phyloP scores from a whole-genome alignment of 2,329 filamentous ascomycete species.

The Berkeleyomyces rouxiae region DNA sequence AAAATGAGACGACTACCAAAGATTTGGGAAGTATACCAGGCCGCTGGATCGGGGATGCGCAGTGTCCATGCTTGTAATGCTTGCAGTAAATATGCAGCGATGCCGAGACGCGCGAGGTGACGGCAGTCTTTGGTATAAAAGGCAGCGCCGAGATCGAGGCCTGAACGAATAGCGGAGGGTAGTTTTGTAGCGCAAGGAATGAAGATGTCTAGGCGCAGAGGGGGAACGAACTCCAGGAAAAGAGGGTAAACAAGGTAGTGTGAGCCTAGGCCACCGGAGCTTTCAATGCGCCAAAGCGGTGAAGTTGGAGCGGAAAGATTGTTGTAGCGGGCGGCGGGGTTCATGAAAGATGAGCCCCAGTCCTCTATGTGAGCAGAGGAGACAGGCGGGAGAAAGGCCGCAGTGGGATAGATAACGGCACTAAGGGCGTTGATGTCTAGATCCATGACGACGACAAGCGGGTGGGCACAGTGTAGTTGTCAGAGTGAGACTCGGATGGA shows the following conservation, averaged over 20 bases:
- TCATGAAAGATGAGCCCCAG: constrained; percentile 36
- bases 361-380: background rate
- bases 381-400: constrained; percentile 25
- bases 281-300: constrained; percentile 42
- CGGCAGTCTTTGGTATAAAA: constrained; percentile 38
- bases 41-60: constrained; percentile 18
- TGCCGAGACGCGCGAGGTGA: constrained; percentile 32
- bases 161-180: constrained; percentile 25
- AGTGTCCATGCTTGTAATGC: constrained; percentile 36
- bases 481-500: no score
- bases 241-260: constrained; percentile 40
- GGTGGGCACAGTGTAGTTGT: no score
- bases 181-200: constrained; percentile 33
- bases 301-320: constrained; percentile 29
- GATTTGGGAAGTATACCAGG: constrained; percentile 30
- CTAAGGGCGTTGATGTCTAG: constrained; percentile 35
- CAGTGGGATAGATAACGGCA: constrained; percentile 41
- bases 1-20: constrained; percentile 43
- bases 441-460: constrained; percentile 29
- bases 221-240: constrained; percentile 29
- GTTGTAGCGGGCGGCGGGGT: constrained; percentile 44
- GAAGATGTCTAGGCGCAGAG: constrained; percentile 41
- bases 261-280: constrained; percentile 38
- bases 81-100: constrained; percentile 37
- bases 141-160: constrained; percentile 33